A percentile compares a stretch with the other conserved stretches of the same genome.
Conservation (phyloP, 139 green algal genomes). For the Mesotaenium endlicherianum region DNA sequence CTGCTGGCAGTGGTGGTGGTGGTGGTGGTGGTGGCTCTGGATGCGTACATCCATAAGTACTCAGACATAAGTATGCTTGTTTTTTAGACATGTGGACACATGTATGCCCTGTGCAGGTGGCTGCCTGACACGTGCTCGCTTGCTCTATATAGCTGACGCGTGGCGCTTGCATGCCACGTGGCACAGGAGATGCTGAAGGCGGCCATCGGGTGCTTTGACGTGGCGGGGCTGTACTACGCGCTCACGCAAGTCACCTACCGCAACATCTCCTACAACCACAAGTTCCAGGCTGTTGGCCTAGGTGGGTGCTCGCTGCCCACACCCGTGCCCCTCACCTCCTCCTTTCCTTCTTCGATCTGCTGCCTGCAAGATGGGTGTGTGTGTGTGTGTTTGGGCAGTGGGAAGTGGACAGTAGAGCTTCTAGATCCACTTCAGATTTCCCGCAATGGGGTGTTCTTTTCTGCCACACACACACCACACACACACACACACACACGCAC, state of each 20-base stretch:
- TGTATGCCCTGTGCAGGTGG: not conserved
- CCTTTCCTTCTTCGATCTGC: not conserved
- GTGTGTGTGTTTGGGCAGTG: too few relatives aligned
- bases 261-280: slow-evolving; percentile 52
- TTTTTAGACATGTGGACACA: not conserved
- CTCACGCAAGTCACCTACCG: slow-evolving; percentile 48
- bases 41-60: not conserved
- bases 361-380: too few relatives aligned
- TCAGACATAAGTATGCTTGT: not conserved
- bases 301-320: slow-evolving; percentile 10
- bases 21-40: not conserved
- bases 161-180: not conserved
- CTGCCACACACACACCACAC: not conserved
- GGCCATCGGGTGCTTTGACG: slow-evolving; percentile 31
- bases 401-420: too few relatives aligned
- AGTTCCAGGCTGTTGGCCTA: slow-evolving; percentile 52
- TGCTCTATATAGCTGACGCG: not conserved
- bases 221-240: slow-evolving; percentile 47
- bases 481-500: not conserved
- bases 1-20: too few relatives aligned
- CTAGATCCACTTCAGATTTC: too few relatives aligned
- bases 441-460: too few relatives aligned
- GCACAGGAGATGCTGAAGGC: slow-evolving; percentile 49
- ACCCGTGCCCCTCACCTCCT: not conserved
- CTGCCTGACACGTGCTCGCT: too few relatives aligned